phyloP scores from a whole-genome alignment of 73 alveolate genomes.

The Paramecium biaurelia region DNA sequence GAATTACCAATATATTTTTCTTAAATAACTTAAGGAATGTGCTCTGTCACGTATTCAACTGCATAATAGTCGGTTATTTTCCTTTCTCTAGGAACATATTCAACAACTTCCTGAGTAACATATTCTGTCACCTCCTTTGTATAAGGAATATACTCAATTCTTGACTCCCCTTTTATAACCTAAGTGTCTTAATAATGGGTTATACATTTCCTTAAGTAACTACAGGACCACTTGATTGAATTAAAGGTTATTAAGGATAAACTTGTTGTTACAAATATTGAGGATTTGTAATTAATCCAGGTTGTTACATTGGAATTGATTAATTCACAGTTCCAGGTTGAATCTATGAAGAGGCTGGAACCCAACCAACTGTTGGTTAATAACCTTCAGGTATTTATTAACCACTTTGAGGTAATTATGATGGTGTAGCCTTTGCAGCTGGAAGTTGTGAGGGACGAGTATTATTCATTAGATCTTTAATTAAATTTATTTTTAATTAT shows the following conservation, averaged over 20 bases:
- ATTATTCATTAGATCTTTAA: neutral
- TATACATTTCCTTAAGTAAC: neutral
- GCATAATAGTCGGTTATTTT: conserved; percentile 64
- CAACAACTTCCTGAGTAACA: conserved; percentile 58
- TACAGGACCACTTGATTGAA: neutral
- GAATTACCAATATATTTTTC: conserved; percentile 58
- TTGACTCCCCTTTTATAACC: conserved; percentile 62
- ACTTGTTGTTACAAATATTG: neutral
- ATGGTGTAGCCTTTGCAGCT: neutral
- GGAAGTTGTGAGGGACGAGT: neutral
- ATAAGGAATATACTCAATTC: conserved; percentile 61
- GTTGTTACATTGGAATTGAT: neutral
- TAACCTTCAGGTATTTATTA: neutral
- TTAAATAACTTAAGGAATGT: conserved; percentile 58
- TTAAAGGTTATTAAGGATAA: neutral
- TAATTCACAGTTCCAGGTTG: neutral
- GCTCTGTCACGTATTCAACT: conserved; percentile 61
- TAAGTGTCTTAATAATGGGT: neutral
- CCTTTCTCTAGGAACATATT: conserved; percentile 63
- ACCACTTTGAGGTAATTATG: neutral
- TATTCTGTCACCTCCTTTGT: conserved; percentile 41
- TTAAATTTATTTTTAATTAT: neutral
- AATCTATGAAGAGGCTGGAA: neutral
- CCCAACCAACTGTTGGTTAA: neutral
- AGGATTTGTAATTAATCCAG: neutral